phyloP scores from a whole-genome alignment of 192 early-diverging fungal species.

The Linnemannia hyalina region DNA sequence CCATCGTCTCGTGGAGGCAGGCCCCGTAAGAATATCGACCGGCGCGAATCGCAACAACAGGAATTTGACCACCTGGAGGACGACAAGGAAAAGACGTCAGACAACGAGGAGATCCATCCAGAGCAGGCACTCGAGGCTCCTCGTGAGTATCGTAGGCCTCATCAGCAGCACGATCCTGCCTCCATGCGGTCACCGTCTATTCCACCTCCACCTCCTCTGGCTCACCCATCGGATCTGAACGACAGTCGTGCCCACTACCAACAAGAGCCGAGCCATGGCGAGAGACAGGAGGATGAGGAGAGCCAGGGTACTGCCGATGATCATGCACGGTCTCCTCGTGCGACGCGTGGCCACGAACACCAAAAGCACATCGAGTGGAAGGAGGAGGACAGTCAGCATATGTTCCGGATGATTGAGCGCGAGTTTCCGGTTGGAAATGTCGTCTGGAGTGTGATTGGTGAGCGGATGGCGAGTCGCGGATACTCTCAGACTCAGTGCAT shows the following conservation, averaged over 20 bases:
- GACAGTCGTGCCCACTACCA: background rate
- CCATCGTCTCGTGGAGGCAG: conserved; percentile 8
- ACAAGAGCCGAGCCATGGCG: background rate
- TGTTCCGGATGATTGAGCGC: conserved; percentile 50
- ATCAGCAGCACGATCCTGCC: background rate
- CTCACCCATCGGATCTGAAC: background rate
- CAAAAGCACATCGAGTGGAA: conserved; percentile 57
- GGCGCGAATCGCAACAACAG: background rate
- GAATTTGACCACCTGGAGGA: background rate
- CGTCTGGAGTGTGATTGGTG: conserved; percentile 53
- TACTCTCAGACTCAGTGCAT: conserved; percentile 57
- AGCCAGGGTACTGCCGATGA: background rate
- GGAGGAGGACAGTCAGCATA: conserved; percentile 53
- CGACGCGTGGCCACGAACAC: conserved; percentile 27
- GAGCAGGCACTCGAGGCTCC: background rate
- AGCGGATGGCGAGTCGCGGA: conserved; percentile 50
- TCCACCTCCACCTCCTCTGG: background rate
- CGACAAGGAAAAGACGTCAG: background rate
- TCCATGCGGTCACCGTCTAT: background rate
- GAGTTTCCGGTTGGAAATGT: conserved; percentile 55
- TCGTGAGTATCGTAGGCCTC: background rate
- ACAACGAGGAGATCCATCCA: background rate
- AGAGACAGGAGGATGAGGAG: conserved; percentile 5
- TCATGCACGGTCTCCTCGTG: conserved; percentile 15
- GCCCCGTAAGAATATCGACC: conserved; percentile 23